These are phyloP conservation scores for Aegilops bicornis DNA, from an alignment of 176 grass and related monocot genomes.

Conservation along the genomic window DNA sequence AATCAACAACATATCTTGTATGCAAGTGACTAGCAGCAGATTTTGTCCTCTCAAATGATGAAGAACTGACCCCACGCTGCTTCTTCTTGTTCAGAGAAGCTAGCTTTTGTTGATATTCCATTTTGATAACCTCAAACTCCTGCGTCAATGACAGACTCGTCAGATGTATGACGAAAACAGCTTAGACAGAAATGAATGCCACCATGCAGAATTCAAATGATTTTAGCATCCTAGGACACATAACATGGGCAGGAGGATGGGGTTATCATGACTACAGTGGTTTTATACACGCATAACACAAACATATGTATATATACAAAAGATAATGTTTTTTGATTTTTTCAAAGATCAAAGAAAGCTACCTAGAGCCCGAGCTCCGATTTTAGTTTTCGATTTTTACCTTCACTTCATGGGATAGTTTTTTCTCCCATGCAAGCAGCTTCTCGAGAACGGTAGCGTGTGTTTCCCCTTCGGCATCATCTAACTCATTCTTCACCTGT, in stretches of 20 bases:
- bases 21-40: constrained; percentile 76
- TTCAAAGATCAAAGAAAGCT: background rate
- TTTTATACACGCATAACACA: background rate
- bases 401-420: constrained; percentile 91
- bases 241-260: background rate
- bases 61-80: constrained; percentile 53
- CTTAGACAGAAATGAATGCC: background rate
- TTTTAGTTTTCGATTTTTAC: constrained; percentile 22
- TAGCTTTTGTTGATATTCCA: constrained; percentile 75
- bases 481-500: constrained; percentile 55
- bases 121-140: constrained; percentile 84
- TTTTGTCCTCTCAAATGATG: constrained; percentile 69
- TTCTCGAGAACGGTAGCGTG: constrained; percentile 83
- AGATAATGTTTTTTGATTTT: background rate
- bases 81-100: constrained; percentile 73
- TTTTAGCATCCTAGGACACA: constrained; percentile 3
- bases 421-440: constrained; percentile 95
- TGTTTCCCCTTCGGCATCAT: constrained; percentile 75
- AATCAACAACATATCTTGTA: constrained; percentile 75
- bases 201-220: background rate
- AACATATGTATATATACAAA: background rate
- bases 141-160: constrained; percentile 22
- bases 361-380: background rate
- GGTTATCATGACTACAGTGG: constrained; percentile 12
- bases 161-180: background rate